These are phyloP conservation scores for Posidonia oceanica DNA, from an alignment of 116 monocot genomes.

Conservation along the genomic window DNA sequence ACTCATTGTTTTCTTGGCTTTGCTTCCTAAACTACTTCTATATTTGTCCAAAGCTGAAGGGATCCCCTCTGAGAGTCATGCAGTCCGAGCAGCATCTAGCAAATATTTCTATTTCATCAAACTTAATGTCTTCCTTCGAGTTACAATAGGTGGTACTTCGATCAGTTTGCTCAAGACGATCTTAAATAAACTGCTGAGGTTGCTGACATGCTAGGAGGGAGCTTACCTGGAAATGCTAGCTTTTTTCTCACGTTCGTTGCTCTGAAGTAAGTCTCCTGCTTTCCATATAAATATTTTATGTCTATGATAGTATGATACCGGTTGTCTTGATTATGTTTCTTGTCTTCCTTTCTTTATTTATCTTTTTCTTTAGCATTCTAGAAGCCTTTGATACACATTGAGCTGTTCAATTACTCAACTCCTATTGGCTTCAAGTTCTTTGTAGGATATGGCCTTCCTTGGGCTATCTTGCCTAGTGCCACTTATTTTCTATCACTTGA, in stretches of 20 bases:
- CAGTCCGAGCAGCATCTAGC: slow-evolving; percentile 55
- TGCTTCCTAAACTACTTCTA: slow-evolving; percentile 70
- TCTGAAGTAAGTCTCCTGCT: slow-evolving; percentile 36
- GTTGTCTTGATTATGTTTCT: no score
- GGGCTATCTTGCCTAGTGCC: slow-evolving; percentile 86
- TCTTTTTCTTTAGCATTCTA: no score
- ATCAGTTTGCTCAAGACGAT: slow-evolving; percentile 37
- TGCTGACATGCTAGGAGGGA: slow-evolving; percentile 35
- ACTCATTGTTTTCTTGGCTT: slow-evolving; percentile 81
- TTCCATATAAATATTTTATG: no score
- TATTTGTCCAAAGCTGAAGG: slow-evolving; percentile 77
- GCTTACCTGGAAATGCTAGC: slow-evolving; percentile 70
- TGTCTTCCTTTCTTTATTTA: no score
- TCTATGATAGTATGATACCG: no score
- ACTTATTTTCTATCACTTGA: slow-evolving; percentile 65
- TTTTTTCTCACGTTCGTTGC: slow-evolving; percentile 95
- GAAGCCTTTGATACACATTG: no score
- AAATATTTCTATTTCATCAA: slow-evolving; percentile 87
- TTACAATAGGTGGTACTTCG: slow-evolving; percentile 52
- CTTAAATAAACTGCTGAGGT: slow-evolving; percentile 17
- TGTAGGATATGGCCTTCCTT: slow-evolving; percentile 84
- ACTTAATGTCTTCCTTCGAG: slow-evolving; percentile 88
- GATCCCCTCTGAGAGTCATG: slow-evolving; percentile 57
- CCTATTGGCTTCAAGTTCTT: slow-evolving; percentile 48
- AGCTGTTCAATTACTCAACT: no score